Evolutionary conservation across 352 stramenopile genomes (phyloP).

Genomic region (Plasmopara halstedii): DNA sequence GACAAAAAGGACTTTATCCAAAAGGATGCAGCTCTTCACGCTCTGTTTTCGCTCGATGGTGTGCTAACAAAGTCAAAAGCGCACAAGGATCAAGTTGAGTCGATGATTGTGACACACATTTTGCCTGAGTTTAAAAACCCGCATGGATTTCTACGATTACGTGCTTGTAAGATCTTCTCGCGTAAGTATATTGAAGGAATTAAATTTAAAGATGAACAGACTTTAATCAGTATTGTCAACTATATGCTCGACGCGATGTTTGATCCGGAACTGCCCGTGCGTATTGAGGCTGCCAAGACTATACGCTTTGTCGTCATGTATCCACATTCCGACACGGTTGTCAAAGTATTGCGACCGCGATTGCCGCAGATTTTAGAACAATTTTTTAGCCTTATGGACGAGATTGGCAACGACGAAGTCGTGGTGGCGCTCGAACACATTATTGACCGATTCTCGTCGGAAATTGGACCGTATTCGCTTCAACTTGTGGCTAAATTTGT

Average conservation of each 20-base stretch:
- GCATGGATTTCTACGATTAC: slow-evolving; percentile 91
- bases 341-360: slow-evolving; percentile 86
- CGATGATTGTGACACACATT: slow-evolving; percentile 92
- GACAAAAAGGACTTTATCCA: slow-evolving; percentile 90
- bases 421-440: slow-evolving; percentile 92
- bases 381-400: slow-evolving; percentile 98
- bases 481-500: slow-evolving; percentile 93
- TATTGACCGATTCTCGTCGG: slow-evolving; percentile 94
- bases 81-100: slow-evolving; percentile 89
- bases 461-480: slow-evolving; percentile 91
- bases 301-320: slow-evolving; percentile 86
- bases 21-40: slow-evolving; percentile 93
- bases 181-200: slow-evolving; percentile 90
- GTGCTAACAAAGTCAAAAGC: slow-evolving; percentile 92
- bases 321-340: slow-evolving; percentile 70
- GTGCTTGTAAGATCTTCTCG: slow-evolving; percentile 95
- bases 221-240: slow-evolving; percentile 71
- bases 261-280: slow-evolving; percentile 94
- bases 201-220: slow-evolving; percentile 87
- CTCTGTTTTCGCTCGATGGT: slow-evolving; percentile 89
- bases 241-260: slow-evolving; percentile 85
- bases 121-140: slow-evolving; percentile 95
- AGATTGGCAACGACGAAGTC: slow-evolving; percentile 98
- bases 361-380: slow-evolving; percentile 94
- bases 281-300: slow-evolving; percentile 92